Conservation (phyloP, 768 basidiomycete species). For the Lepiota brunneoincarnata region DNA sequence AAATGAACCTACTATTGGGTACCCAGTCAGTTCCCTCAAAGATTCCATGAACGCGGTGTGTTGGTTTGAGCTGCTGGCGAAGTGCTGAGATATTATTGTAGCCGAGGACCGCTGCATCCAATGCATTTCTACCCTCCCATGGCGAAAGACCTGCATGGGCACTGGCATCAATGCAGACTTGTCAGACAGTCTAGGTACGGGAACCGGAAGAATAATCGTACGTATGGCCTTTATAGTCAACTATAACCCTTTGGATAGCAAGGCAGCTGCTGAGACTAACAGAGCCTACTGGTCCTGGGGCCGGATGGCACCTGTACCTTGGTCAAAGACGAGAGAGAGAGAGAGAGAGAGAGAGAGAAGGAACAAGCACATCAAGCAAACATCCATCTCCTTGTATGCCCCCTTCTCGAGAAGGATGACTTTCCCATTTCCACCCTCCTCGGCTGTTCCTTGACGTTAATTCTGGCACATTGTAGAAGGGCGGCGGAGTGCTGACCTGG, state of each 20-base stretch:
- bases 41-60: conserved; percentile 77
- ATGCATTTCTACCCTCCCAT: conserved; percentile 81
- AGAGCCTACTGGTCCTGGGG: conserved; percentile 69
- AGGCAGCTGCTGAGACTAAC: conserved; percentile 64
- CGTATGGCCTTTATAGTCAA: conserved; percentile 77
- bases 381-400: conserved; percentile 74
- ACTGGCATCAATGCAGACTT: conserved; percentile 30
- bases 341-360: background rate
- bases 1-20: conserved; percentile 52
- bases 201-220: conserved; percentile 25
- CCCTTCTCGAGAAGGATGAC: conserved; percentile 64
- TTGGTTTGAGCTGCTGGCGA: conserved; percentile 79
- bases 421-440: conserved; percentile 80
- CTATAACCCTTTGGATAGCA: conserved; percentile 55
- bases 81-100: conserved; percentile 79
- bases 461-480: background rate
- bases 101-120: conserved; percentile 85
- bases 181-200: background rate
- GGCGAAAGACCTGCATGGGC: conserved; percentile 79
- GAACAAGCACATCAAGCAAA: conserved; percentile 63
- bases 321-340: background rate
- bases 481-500: conserved; percentile 47
- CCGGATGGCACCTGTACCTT: conserved; percentile 70
- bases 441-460: conserved; percentile 41
- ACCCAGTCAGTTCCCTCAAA: conserved; percentile 77